Conservation (phyloP, 169 alveolate genomes). For the Babesia caballi region DNA sequence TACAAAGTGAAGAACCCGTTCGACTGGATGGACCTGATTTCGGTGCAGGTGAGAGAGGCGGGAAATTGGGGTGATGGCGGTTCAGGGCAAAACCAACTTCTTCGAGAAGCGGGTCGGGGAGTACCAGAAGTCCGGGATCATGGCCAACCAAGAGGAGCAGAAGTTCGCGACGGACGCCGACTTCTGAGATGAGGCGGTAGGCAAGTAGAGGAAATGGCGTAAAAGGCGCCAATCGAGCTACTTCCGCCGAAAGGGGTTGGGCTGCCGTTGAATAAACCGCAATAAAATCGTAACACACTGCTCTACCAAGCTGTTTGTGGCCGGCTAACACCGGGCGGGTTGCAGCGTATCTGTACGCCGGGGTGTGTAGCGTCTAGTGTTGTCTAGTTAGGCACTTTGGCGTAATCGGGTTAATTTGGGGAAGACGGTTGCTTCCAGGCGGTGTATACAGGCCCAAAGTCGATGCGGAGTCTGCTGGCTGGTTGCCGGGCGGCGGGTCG, state of each 20-base stretch:
- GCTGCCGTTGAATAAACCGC: not conserved
- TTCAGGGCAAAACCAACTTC: slow-evolving; percentile 97
- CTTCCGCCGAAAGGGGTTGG: not conserved
- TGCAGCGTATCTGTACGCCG: no score
- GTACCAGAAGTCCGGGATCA: slow-evolving; percentile 96
- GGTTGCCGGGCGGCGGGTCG: not conserved
- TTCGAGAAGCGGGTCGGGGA: slow-evolving; percentile 98
- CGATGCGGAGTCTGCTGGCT: not conserved
- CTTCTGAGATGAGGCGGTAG: slow-evolving; percentile 30
- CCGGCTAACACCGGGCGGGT: no score
- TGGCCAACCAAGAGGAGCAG: slow-evolving; percentile 80
- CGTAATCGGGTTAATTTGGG: no score
- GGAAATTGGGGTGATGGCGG: not conserved
- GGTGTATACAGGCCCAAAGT: no score
- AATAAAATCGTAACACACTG: not conserved
- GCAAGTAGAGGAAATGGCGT: not conserved
- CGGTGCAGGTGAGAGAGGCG: slow-evolving; percentile 78
- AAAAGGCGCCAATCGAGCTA: not conserved
- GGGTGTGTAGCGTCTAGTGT: no score
- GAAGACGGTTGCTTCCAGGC: no score
- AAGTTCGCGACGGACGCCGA: slow-evolving; percentile 70
- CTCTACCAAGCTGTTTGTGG: not conserved
- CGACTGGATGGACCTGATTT: slow-evolving; percentile 98
- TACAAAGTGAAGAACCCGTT: slow-evolving; percentile 93
- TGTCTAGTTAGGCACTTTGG: no score